Base-by-base conservation (phyloP, 768 basidiomycete species). In the Tulasnella sp. region DNA sequence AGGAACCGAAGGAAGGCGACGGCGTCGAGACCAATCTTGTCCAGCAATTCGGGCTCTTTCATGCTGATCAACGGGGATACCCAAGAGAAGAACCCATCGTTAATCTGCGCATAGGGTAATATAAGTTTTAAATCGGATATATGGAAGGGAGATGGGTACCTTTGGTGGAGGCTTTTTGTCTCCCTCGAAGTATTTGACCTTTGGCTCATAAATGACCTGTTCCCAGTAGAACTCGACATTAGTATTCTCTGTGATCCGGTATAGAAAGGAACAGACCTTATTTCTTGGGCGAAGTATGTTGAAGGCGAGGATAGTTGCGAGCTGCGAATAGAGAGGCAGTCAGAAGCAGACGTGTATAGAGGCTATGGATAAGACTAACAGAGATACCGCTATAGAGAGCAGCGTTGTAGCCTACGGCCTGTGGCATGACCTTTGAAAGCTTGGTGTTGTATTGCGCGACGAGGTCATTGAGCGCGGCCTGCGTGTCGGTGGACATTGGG, bases 1-100 rank as follows among this genome's bases (percentile, higher is more conserved):
- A 87, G 80, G 71, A 98, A 97, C 26, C 95, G 86, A 23, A 99
- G 80, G 71, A 86, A 99, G 23, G 86, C 80, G 50, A 93, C 89
- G 0, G 94, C 95, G 68, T 99, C 96, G 9, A 96, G 82, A 26
- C 95, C 95, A 70, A 89, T 75, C 70, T 87, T 88, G 65, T 88
- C 84, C 27, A 95, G 75, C 32, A 96, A 81, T 63, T 92, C 87
- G n/a, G 88, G 83, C 69, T 97, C 93, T 67, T 85, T 85, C 24
- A 86, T 84, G 63, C 83, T 80, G 34, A 90, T 67, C 42, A 97
- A 80, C 0, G 93, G 93, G 7, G 85, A 83, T 0, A 97, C 74
- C 95, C 95, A 99, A 63, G 90, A 88, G 50, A 91, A 80, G 48
- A 95, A 70, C 1, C 86, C 84, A 70, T 87, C 84, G 41, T 84